Evolutionary conservation across 257 asterid genomes (phyloP).

Genomic region (Anisodus tanguticus): DNA sequence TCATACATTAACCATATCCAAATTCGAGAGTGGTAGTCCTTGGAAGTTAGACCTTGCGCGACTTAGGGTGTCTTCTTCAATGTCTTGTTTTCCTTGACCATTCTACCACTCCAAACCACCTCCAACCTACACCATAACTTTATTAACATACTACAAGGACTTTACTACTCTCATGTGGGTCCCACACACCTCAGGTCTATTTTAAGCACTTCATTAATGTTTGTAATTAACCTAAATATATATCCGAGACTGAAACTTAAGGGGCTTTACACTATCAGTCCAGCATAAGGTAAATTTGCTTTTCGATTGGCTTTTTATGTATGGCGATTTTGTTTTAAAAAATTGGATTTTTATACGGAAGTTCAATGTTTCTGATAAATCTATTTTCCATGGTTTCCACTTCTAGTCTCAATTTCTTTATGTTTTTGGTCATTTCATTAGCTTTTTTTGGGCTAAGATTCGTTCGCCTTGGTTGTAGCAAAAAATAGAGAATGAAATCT

Average conservation of each 20-base stretch:
- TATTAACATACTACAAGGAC: neutral
- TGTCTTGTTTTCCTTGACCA: neutral
- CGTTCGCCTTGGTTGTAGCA: neutral
- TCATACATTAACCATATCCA: neutral
- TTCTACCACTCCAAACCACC: neutral
- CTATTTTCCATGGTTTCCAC: neutral
- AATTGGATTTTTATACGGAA: neutral
- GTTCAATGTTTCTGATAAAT: neutral
- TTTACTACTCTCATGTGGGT: neutral
- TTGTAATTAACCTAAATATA: neutral
- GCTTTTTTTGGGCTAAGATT: neutral
- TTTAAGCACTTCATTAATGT: neutral
- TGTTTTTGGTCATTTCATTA: neutral
- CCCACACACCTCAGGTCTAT: no score
- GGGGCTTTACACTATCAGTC: neutral
- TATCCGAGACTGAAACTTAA: neutral
- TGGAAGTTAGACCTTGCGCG: neutral
- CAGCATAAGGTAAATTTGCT: neutral
- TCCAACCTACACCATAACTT: neutral
- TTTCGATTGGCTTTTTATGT: neutral
- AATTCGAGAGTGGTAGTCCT: neutral
- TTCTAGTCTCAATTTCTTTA: neutral
- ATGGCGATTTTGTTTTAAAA: no score
- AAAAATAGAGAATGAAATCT: neutral
- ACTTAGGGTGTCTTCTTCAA: neutral